phyloP scores from a whole-genome alignment of 148 eudicot species.

The Talinum fruticosum region DNA sequence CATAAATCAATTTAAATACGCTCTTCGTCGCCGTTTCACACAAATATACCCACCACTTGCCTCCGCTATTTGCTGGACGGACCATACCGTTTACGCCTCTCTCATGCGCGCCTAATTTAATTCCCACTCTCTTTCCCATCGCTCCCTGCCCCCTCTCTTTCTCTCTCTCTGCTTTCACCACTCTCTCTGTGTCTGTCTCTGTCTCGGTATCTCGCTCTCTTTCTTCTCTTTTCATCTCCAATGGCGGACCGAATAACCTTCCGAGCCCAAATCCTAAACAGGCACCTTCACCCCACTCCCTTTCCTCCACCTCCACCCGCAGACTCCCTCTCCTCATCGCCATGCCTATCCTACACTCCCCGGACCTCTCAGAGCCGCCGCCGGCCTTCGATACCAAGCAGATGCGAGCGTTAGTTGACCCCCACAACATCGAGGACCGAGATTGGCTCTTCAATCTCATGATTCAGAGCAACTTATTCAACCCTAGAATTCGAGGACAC shows the following conservation, averaged over 20 bases:
- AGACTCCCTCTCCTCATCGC: conserved; percentile 26
- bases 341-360: conserved; percentile 58
- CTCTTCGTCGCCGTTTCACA: too few species aligned
- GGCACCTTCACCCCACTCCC: conserved; percentile 44
- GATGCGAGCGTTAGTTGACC: conserved; percentile 64
- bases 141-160: background rate
- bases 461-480: conserved; percentile 48
- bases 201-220: too few species aligned
- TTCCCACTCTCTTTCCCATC: background rate
- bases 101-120: background rate
- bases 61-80: too few species aligned
- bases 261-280: conserved; percentile 50
- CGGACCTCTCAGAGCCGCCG: conserved; percentile 39
- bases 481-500: conserved; percentile 47
- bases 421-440: conserved; percentile 59
- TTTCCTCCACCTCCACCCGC: background rate
- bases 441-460: conserved; percentile 69
- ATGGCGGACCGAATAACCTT: conserved; percentile 35
- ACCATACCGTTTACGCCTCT: background rate
- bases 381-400: conserved; percentile 34
- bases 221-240: too few species aligned
- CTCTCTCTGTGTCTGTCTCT: too few species aligned
- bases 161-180: background rate
- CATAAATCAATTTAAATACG: too few species aligned
- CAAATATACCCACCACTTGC: too few species aligned